phyloP scores from a whole-genome alignment of 768 basidiomycete species.

The Podaxis pistillaris region DNA sequence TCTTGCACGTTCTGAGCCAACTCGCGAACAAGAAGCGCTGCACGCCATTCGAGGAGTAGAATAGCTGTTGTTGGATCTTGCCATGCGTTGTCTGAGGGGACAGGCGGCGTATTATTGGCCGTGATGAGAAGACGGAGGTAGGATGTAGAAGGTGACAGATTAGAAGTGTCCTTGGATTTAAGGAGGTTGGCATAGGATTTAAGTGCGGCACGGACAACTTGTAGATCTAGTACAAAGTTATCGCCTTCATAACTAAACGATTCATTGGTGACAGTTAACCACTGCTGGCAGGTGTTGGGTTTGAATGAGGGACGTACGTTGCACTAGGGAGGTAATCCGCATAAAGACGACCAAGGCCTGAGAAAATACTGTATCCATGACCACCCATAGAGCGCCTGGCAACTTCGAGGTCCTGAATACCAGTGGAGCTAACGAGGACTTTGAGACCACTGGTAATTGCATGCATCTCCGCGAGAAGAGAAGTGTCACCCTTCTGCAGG shows the following conservation, averaged over 20 bases:
- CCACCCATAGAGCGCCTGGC: constrained; percentile 74
- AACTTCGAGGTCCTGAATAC: constrained; percentile 58
- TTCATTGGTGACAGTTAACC: neutral
- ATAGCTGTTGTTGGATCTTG: constrained; percentile 38
- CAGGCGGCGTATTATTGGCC: constrained; percentile 13
- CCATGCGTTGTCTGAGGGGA: constrained; percentile 27
- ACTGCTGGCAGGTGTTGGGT: neutral
- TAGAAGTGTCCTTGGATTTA: constrained; percentile 23
- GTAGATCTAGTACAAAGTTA: constrained; percentile 73
- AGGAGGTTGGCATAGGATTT: constrained; percentile 49
- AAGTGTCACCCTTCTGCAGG: constrained; percentile 55
- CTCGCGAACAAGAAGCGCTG: constrained; percentile 55
- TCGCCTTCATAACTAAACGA: constrained; percentile 67
- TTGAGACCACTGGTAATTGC: constrained; percentile 71
- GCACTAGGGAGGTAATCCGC: constrained; percentile 63
- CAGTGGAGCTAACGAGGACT: constrained; percentile 50
- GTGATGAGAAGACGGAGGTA: constrained; percentile 56
- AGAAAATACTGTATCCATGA: constrained; percentile 71
- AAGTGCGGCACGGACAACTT: constrained; percentile 69
- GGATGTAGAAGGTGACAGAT: constrained; percentile 45
- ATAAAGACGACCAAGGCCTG: constrained; percentile 64
- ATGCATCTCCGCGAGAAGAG: constrained; percentile 70
- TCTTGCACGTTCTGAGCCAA: constrained; percentile 33
- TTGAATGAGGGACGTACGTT: constrained; percentile 44
- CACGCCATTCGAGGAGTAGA: constrained; percentile 61